These are phyloP conservation scores for Aschersonia sp. DNA, from an alignment of 2,329 filamentous ascomycete species.

Conservation along the genomic window DNA sequence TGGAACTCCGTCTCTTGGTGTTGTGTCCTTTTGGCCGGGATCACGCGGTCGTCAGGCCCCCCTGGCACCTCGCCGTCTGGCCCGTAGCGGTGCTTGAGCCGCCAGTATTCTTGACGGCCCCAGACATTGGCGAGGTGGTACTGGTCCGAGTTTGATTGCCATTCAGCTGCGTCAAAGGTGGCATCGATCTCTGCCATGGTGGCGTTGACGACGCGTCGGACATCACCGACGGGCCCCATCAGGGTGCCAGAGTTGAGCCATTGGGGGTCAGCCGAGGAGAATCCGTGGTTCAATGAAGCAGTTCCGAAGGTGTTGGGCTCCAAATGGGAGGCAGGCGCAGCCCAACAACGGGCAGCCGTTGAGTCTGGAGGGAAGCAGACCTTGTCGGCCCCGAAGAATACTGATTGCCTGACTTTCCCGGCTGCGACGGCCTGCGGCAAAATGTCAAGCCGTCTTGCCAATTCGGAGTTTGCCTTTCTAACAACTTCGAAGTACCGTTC, in stretches of 20 bases:
- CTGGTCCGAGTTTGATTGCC: constrained; percentile 28
- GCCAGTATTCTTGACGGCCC: constrained; percentile 26
- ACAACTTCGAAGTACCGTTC: constrained; percentile 43
- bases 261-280: constrained; percentile 17
- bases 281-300: constrained; percentile 16
- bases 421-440: constrained; percentile 14
- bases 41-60: constrained; percentile 8
- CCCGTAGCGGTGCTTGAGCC: constrained; percentile 6
- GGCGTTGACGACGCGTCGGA: constrained; percentile 12
- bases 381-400: constrained; percentile 31
- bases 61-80: constrained; percentile 6
- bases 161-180: constrained; percentile 16
- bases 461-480: constrained; percentile 34
- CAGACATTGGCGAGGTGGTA: constrained; percentile 27
- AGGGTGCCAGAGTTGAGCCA: constrained; percentile 32
- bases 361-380: constrained; percentile 24
- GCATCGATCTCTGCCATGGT: constrained; percentile 15
- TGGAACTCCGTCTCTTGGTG: constrained; percentile 17
- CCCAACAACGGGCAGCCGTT: constrained; percentile 23
- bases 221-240: constrained; percentile 21
- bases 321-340: constrained; percentile 20
- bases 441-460: constrained; percentile 33
- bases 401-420: constrained; percentile 19
- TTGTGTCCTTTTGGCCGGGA: constrained; percentile 8
- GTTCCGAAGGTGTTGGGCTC: constrained; percentile 19